phyloP scores from a whole-genome alignment of 345 rosid species.

The Citrus maxima region DNA sequence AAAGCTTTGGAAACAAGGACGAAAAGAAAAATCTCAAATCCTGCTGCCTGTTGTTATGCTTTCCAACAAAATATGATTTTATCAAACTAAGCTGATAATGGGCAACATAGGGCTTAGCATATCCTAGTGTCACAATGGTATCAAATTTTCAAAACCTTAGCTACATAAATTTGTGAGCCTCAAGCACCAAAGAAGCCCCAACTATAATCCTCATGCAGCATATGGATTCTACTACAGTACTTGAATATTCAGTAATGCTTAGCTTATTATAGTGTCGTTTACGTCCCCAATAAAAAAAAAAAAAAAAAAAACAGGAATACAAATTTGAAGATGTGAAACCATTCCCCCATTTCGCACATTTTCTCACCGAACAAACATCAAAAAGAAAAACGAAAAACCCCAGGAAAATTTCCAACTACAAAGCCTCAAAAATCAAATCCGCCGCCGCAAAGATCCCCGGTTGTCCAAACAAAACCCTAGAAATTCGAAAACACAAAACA shows the following conservation, averaged over 20 bases:
- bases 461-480: slow-evolving; percentile 12
- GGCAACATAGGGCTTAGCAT: background rate
- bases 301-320: background rate
- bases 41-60: background rate
- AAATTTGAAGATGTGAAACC: background rate
- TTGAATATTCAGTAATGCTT: background rate
- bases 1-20: background rate
- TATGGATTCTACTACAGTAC: background rate
- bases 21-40: background rate
- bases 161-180: background rate
- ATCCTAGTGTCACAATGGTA: background rate
- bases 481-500: slow-evolving; percentile 6
- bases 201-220: background rate
- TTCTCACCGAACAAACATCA: slow-evolving; percentile 11
- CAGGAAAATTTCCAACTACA: background rate
- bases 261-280: background rate
- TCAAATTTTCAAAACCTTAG: background rate
- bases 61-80: background rate
- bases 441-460: slow-evolving; percentile 21
- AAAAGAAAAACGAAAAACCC: slow-evolving; percentile 3
- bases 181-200: background rate
- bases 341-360: slow-evolving; percentile 12
- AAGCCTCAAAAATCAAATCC: slow-evolving; percentile 11
- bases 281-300: background rate
- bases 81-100: background rate